Evolutionary conservation across 345 rosid genomes (phyloP), one percentile per base, ranked within the genome.

Genomic region (Syzygium jambos): DNA sequence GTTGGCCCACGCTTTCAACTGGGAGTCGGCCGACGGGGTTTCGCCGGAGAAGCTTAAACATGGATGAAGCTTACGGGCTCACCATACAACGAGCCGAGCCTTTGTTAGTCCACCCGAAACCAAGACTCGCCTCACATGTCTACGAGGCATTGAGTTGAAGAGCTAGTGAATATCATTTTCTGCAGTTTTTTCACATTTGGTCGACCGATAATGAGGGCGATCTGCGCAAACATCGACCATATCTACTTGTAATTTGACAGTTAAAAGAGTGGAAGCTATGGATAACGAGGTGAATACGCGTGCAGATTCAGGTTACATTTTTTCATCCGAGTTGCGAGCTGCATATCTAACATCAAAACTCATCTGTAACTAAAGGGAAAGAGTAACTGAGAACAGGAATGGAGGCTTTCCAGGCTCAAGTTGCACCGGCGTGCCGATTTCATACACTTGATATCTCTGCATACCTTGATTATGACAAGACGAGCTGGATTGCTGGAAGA

Each of bases 1-100:
- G 1, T 77, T 96, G 51, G 89, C 91, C 78, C 98, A 95, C 19
- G 96, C 96, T 5, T 96, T 95, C 29, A 90, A 96, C 53, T 95
- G 97, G 98, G 95, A 96, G 73, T 63, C 94, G 54, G 93, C 95
- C 0, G 78, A 89, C 3, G 98, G 93, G 23, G 21, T 91, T 34
- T n/a, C 34, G 30, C 94, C 96, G 0, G 92, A 90, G 92, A 91
- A 94, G 65, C 87, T 96, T 51, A 91, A 91, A 92, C 88, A 95
- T 96, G 96, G 94, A 93, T 1, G 98, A 96, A 86, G 94, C 92
- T n/a, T 95, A 88, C 68, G 96, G 98, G 30, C 90, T 95, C 34
- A 95, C 98, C 16, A 46, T 96, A 25, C 98, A 95, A 46, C 91
- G 98, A n/a, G 96, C 94, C 0, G 92, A 43, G 29, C 98, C 97